Evolutionary conservation across 2,329 filamentous ascomycete genomes (phyloP), one percentile per base, ranked within the genome.

Genomic region (Helotiales sp.): DNA sequence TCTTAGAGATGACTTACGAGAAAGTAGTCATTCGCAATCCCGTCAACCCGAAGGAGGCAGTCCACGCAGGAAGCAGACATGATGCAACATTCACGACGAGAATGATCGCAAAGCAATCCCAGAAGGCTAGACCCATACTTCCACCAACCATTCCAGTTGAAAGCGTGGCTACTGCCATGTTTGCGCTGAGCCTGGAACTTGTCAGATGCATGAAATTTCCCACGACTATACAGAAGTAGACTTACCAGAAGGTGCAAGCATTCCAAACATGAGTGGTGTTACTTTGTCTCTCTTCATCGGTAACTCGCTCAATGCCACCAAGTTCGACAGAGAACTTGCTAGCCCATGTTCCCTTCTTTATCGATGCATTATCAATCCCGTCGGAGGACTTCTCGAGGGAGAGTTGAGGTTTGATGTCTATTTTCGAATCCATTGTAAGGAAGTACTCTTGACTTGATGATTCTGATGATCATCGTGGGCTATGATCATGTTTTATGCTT

Each of bases 21-120:
- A 57, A 57, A 2, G 55, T 57, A 65, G 81, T 76, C 64, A 81
- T 78, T 52, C 79, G 77, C 34, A 82, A 70, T 3, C 79, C 79
- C 3, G 75, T 81, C 10, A 57, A 42, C 2, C 55, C 55, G 30
- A 57, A 57, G 1, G 55, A 57, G 29, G 55, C 40, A 1, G 55
- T 57, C 55, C 49, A 57, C 17, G 55, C 49, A 12, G 55, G 55
- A 3, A 57, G 55, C 5, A 53, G 31, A 19, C 55, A 57, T 8
- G 49, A 52, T 22, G 27, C 50, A 42, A 48, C 25, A 24, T 57
- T 57, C 22, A 57, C 49, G 25, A 57, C 55, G n/a, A 53, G 49
- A 22, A 57, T 57, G 40, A 57, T 57, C 6, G 55, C 55, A 48
- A 57, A 57, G 49, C 55, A 57, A 33, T 57, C 55, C 55, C 55